A percentile compares a stretch with the other conserved stretches of the same genome.
Evolutionary conservation across 768 basidiomycete genomes (phyloP).

Genomic region (Arthromyces matolae): DNA sequence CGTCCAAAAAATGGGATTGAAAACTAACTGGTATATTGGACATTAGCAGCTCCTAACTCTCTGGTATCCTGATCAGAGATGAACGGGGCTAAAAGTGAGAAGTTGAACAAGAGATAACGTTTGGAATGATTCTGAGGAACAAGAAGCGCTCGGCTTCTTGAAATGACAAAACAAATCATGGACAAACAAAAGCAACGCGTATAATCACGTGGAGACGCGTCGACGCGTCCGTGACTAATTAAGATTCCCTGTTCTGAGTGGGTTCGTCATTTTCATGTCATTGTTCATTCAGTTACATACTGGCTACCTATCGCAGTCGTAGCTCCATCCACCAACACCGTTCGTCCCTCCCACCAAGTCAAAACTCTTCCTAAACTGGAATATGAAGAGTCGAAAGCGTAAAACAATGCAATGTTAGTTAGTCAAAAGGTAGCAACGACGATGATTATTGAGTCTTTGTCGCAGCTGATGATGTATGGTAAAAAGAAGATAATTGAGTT

Average conservation of each 20-base stretch:
- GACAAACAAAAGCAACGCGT: conserved; percentile 14
- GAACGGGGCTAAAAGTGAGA: neutral
- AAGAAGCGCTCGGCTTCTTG: conserved; percentile 1
- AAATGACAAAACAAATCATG: conserved; percentile 13
- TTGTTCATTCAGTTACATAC: neutral
- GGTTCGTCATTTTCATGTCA: conserved; percentile 1
- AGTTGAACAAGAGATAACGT: neutral
- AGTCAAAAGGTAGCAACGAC: neutral
- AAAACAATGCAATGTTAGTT: neutral
- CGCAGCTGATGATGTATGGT: neutral
- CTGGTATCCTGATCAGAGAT: conserved; percentile 1
- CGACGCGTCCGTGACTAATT: conserved; percentile 16
- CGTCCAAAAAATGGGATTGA: neutral
- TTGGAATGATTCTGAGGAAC: conserved; percentile 5
- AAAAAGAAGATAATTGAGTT: neutral
- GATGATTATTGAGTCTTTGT: neutral
- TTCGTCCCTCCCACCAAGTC: neutral
- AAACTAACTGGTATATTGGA: conserved; percentile 34
- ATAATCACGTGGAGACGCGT: conserved; percentile 12
- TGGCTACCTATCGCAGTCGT: neutral
- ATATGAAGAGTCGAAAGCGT: neutral
- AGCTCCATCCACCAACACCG: neutral
- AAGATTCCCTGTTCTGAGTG: neutral
- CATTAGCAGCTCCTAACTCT: conserved; percentile 6
- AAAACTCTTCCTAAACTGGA: neutral